Conservation (phyloP, 768 basidiomycete genomes). For the Tulasnella sp. region DNA sequence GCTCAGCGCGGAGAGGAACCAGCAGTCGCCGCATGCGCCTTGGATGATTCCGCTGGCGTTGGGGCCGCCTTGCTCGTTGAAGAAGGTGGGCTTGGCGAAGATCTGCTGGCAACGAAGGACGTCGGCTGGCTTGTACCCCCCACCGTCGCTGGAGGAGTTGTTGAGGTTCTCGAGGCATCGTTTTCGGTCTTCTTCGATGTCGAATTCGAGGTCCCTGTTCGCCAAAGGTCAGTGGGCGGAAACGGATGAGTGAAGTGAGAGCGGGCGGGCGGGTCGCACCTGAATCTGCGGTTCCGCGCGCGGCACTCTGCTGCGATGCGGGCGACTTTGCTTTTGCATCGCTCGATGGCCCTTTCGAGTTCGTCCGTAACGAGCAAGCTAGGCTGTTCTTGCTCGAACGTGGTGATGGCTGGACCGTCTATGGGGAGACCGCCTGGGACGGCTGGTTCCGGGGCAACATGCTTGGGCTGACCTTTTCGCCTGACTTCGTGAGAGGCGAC, state of each 20-base stretch:
- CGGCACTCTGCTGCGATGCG: slow-evolving; percentile 37
- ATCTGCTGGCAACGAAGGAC: slow-evolving; percentile 40
- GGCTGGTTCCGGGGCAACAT: not conserved
- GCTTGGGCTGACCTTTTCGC: not conserved
- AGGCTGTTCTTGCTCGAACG: slow-evolving; percentile 14
- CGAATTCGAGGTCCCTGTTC: slow-evolving; percentile 44
- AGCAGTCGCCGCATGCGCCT: slow-evolving; percentile 42
- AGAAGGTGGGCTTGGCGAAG: slow-evolving; percentile 41
- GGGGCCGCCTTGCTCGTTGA: slow-evolving; percentile 30
- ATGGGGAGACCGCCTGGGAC: not conserved
- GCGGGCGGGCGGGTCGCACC: slow-evolving; percentile 26
- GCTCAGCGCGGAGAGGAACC: slow-evolving; percentile 42
- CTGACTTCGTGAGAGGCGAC: not conserved
- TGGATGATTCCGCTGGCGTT: slow-evolving; percentile 37
- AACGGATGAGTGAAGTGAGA: not conserved
- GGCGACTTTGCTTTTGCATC: slow-evolving; percentile 35
- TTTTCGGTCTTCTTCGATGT: slow-evolving; percentile 33
- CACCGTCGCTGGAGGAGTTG: not conserved
- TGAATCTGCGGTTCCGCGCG: slow-evolving; percentile 38
- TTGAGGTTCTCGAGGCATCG: slow-evolving; percentile 34
- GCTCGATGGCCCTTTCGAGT: slow-evolving; percentile 35
- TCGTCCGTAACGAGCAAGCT: slow-evolving; percentile 37
- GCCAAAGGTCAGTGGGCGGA: not conserved
- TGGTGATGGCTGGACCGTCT: not conserved
- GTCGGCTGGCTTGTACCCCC: slow-evolving; percentile 27